Percentiles rank a stretch among this genome's conserved stretches.
These are phyloP conservation scores for Saccharum officinarum DNA, from an alignment of 176 grass and related monocot genomes.

Conservation along the genomic window DNA sequence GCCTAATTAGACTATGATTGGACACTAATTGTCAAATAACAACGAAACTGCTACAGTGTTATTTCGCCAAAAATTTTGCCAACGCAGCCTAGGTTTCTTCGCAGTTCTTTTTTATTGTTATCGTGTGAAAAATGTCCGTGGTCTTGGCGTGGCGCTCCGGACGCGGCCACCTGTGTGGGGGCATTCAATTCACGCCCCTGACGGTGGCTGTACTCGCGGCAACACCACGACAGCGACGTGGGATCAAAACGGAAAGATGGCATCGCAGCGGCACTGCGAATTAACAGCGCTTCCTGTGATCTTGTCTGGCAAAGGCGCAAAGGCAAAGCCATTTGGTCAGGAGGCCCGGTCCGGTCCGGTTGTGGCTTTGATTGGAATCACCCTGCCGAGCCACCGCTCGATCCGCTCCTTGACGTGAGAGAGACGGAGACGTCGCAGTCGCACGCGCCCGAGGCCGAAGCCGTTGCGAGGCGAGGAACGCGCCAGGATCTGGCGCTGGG, in stretches of 20 bases:
- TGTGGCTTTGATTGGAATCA: background rate
- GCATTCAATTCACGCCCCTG: constrained; percentile 20
- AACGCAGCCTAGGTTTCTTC: background rate
- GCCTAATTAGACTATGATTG: no score
- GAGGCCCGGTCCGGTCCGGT: background rate
- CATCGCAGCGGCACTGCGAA: background rate
- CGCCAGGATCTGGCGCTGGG: background rate
- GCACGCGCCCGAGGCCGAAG: background rate
- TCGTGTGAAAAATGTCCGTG: background rate
- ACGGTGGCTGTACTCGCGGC: background rate
- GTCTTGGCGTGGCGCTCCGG: background rate
- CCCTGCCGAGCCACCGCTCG: background rate
- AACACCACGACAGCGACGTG: background rate
- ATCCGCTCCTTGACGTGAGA: background rate
- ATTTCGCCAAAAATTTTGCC: no score
- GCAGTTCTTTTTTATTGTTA: no score
- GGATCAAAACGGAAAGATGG: background rate
- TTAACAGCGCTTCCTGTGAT: background rate
- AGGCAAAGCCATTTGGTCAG: background rate
- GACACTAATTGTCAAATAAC: no score
- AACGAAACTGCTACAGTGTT: no score
- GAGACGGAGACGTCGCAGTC: background rate
- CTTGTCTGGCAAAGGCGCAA: background rate
- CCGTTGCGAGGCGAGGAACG: background rate
- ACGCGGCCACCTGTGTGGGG: constrained; percentile 19